Base-by-base conservation (phyloP, 495 filamentous ascomycete genomes). In the Podospora pseudoanserina region DNA sequence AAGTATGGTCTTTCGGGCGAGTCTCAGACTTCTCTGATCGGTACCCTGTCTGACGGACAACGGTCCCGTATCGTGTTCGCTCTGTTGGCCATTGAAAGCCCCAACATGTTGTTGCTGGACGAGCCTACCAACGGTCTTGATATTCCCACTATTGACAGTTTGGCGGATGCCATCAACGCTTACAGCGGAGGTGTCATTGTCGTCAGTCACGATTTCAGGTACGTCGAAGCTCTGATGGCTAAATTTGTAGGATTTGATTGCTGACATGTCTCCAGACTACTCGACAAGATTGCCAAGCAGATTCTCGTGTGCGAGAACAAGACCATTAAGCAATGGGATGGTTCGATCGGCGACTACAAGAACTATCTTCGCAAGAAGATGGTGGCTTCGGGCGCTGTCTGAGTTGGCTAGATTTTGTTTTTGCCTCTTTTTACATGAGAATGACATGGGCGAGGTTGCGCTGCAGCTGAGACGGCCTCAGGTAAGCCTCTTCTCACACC, bases 261-360 rank as follows among this genome's bases (percentile, higher is more conserved):
- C 75, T 79, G 67, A 78, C 68, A 39, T 13, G 18, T 32, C 5
- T 59, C 54, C 71, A 94, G 92, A 84, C 83, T 99, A 70, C 89
- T 99, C 68, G 95, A 99, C 86, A 98, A 97, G 86, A 99, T 99
- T 78, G 95, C 95, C 71, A 99, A 98, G 86, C 93, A 99, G 77
- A 99, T 99, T 80, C 88, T 98, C 79, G 95, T 99, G 49, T 99
- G 95, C 82, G 96, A 99, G 81, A 90, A 98, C 86, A 92, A 91
- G 85, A 92, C 92, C 2, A 90, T 98, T 70, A 87, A 86, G 71
- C 81, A 87, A 71, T 99, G 95, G 95, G 89, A 94, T 61, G 95
- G 95, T 70, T 81, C 79, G 32, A 99, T 99, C 76, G 90, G 89
- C 67, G 85, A 91, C 65, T 99, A 99, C 90, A 99, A 99, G 92